Percentiles rank a stretch among this genome's conserved stretches.
These are phyloP conservation scores for Aspergillus oerlinghausenensis DNA, from an alignment of 2,329 filamentous ascomycete species.

Conservation along the genomic window DNA sequence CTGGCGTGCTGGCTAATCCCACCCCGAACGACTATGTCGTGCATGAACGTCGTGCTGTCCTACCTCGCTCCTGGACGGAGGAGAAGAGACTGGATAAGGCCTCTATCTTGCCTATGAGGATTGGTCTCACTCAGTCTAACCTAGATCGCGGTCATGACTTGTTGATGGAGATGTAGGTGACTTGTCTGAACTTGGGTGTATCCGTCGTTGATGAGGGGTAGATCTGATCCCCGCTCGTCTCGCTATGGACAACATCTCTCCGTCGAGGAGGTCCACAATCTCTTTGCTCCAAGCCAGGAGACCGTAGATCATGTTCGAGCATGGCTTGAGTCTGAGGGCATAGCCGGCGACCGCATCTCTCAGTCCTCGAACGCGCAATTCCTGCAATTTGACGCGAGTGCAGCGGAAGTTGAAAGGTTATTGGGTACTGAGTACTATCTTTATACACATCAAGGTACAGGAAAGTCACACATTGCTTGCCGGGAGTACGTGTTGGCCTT, in stretches of 20 bases:
- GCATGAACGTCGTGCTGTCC: constrained; percentile 28
- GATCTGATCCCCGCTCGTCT: constrained; percentile 38
- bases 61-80: constrained; percentile 25
- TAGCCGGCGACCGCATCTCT: constrained; percentile 45
- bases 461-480: constrained; percentile 28
- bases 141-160: constrained; percentile 41
- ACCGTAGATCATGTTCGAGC: constrained; percentile 48
- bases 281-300: constrained; percentile 41
- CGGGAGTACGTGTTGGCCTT: constrained; percentile 31
- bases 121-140: constrained; percentile 44
- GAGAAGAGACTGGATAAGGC: constrained; percentile 27
- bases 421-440: constrained; percentile 52
- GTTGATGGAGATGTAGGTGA: constrained; percentile 39
- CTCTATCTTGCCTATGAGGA: constrained; percentile 41
- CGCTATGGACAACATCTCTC: constrained; percentile 43
- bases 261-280: constrained; percentile 39
- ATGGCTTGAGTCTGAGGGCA: constrained; percentile 53
- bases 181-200: constrained; percentile 1
- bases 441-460: constrained; percentile 42
- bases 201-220: constrained; percentile 7
- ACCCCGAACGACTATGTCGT: constrained; percentile 20
- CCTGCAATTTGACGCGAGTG: constrained; percentile 52
- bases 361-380: constrained; percentile 51
- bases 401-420: constrained; percentile 50
- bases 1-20: constrained; percentile 19